Evolutionary conservation across 2,329 filamentous ascomycete genomes (phyloP).

Genomic region (Phyllosticta ampelicida): DNA sequence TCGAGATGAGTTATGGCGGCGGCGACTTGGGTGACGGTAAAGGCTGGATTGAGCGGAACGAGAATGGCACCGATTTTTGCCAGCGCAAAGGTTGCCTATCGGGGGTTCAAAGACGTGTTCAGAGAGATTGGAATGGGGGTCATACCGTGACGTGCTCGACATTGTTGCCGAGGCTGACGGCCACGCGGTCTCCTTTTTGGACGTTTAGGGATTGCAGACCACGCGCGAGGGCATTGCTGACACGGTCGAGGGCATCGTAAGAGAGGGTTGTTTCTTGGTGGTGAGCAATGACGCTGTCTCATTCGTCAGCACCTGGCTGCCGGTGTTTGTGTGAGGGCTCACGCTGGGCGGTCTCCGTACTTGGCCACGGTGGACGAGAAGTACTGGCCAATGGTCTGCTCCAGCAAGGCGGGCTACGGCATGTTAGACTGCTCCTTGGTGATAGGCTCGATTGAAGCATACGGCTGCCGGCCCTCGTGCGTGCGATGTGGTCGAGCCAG

Average conservation of each 20-base stretch:
- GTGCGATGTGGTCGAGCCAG: slow-evolving; percentile 21
- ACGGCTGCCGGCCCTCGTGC: slow-evolving; percentile 25
- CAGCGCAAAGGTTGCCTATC: slow-evolving; percentile 62
- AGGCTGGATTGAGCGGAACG: slow-evolving; percentile 86
- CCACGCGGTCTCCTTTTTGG: slow-evolving; percentile 71
- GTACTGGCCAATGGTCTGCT: slow-evolving; percentile 60
- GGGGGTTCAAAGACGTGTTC: slow-evolving; percentile 13
- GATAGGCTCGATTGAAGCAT: not conserved
- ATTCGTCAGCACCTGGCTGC: slow-evolving; percentile 2
- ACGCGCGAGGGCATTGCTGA: slow-evolving; percentile 64
- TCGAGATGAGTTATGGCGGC: slow-evolving; percentile 68
- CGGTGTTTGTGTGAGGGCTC: slow-evolving; percentile 15
- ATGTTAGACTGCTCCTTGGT: not conserved
- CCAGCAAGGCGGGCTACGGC: slow-evolving; percentile 52
- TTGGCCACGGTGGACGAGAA: slow-evolving; percentile 54
- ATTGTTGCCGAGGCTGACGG: slow-evolving; percentile 76
- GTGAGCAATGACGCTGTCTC: slow-evolving; percentile 43
- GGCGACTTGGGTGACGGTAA: slow-evolving; percentile 68
- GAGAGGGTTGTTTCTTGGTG: slow-evolving; percentile 57
- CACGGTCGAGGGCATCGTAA: slow-evolving; percentile 62
- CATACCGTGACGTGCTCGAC: slow-evolving; percentile 66
- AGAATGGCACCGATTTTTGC: slow-evolving; percentile 93
- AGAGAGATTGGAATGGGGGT: not conserved
- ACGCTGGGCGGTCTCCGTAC: slow-evolving; percentile 55
- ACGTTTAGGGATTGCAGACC: slow-evolving; percentile 63